phyloP scores from a whole-genome alignment of 2,329 filamentous ascomycete genomes.

The Ophiobolus disseminans region DNA sequence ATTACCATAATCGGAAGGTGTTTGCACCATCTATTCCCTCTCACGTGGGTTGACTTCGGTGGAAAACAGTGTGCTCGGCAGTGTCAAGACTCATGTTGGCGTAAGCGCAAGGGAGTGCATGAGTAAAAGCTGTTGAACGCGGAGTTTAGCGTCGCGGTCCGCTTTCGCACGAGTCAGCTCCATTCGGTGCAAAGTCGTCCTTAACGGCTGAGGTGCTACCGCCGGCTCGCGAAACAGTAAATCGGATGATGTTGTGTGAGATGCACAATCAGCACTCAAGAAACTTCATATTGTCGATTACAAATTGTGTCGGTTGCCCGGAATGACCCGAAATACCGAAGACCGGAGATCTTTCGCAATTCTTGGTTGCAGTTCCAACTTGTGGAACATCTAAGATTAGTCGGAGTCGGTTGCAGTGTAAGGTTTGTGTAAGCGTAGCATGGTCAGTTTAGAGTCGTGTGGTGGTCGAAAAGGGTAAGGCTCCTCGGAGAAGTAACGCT shows the following conservation, averaged over 20 bases:
- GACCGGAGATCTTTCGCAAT: no score
- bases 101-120: slow-evolving; percentile 1
- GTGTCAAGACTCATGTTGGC: slow-evolving; percentile 5
- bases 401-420: no score
- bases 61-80: neutral
- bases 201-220: slow-evolving; percentile 7
- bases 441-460: slow-evolving; percentile 1
- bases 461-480: slow-evolving; percentile 5
- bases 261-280: slow-evolving; percentile 4
- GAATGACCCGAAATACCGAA: neutral
- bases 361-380: no score
- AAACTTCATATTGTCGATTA: neutral
- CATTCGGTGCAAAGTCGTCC: neutral
- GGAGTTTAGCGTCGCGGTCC: neutral
- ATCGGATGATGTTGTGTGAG: neutral
- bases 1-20: neutral
- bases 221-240: neutral
- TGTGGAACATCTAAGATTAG: no score
- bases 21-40: neutral
- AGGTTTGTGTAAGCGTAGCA: neutral
- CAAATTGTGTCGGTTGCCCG: neutral
- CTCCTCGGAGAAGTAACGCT: neutral
- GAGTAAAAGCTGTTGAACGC: slow-evolving; percentile 1
- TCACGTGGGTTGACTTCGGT: neutral
- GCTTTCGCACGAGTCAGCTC: neutral